A percentile compares a stretch with the other conserved stretches of the same genome.
Conservation (phyloP, 2,329 filamentous ascomycete genomes). For the Ceratocystis diversiconidia region DNA sequence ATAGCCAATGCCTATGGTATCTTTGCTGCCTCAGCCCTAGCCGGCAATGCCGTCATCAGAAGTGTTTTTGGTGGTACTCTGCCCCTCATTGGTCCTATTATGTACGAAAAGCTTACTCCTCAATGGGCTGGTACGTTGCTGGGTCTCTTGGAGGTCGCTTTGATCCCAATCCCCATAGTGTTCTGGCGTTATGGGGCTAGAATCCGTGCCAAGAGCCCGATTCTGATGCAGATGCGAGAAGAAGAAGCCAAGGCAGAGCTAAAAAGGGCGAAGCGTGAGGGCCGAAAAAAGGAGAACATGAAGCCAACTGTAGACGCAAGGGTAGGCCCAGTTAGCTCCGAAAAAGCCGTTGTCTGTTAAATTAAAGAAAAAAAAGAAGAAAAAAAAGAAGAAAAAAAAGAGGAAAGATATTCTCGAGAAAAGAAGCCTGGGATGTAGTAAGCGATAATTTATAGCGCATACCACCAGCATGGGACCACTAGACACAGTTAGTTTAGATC, state of each 20-base stretch:
- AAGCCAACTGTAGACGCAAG: neutral
- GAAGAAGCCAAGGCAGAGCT: constrained; percentile 28
- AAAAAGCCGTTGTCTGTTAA: neutral
- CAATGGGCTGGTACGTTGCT: constrained; percentile 70
- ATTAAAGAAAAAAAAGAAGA: neutral
- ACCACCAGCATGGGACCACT: neutral
- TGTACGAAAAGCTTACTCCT: constrained; percentile 56
- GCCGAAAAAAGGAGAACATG: neutral
- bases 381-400: neutral
- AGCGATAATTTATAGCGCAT: neutral
- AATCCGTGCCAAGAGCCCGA: constrained; percentile 38
- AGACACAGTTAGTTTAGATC: constrained; percentile 4
- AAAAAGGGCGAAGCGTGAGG: constrained; percentile 13
- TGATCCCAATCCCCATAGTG: constrained; percentile 67
- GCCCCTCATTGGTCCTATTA: constrained; percentile 56
- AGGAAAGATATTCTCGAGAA: neutral
- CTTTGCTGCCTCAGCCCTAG: constrained; percentile 67
- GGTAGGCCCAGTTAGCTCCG: neutral
- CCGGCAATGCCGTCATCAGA: constrained; percentile 63
- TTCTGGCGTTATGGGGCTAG: constrained; percentile 52
- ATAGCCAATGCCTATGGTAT: constrained; percentile 66
- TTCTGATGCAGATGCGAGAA: constrained; percentile 33
- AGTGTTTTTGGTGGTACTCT: constrained; percentile 62
- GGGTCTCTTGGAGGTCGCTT: constrained; percentile 54
- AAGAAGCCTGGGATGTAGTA: neutral